A percentile compares a stretch with the other conserved stretches of the same genome.
phyloP scores from a whole-genome alignment of 208 protist species.

The Naegleria lovaniensis region DNA sequence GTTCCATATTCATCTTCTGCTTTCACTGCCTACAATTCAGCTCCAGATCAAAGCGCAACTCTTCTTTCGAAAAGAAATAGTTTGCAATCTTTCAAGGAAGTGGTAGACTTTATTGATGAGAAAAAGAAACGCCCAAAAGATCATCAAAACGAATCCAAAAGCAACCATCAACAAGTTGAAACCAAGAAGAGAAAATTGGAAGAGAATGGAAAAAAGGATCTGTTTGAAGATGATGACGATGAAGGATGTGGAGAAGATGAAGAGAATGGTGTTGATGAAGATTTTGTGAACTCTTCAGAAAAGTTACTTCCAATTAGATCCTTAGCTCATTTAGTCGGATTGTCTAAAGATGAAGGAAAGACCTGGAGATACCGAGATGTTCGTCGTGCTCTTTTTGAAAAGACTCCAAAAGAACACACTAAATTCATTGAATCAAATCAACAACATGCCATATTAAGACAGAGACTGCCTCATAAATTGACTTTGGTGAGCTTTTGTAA shows the following conservation, averaged over 20 bases:
- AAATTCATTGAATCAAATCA: not conserved
- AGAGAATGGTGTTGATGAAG: not conserved
- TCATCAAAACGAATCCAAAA: not conserved
- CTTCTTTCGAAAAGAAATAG: not conserved
- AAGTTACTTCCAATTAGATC: not conserved
- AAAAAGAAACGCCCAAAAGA: not conserved
- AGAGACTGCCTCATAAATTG: constrained; percentile 18
- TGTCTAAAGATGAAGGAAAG: constrained; percentile 17
- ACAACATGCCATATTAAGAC: not conserved
- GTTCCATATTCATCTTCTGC: not conserved
- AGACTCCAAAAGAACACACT: not conserved
- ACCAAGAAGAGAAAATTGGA: not conserved
- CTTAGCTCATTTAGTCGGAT: not conserved
- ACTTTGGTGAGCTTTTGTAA: not conserved
- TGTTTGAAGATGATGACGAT: not conserved
- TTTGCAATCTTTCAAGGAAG: not conserved
- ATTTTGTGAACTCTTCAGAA: not conserved
- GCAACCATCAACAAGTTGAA: not conserved
- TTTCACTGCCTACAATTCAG: not conserved
- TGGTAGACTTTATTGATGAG: not conserved
- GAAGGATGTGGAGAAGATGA: not conserved
- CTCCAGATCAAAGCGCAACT: not conserved
- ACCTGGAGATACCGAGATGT: constrained; percentile 19
- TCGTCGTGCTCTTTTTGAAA: not conserved
- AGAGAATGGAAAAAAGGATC: not conserved